Percentiles rank a stretch among this genome's conserved stretches.
These are phyloP conservation scores for Rhynchospora pubera DNA, from an alignment of 176 grass and related monocot genomes.

Conservation along the genomic window DNA sequence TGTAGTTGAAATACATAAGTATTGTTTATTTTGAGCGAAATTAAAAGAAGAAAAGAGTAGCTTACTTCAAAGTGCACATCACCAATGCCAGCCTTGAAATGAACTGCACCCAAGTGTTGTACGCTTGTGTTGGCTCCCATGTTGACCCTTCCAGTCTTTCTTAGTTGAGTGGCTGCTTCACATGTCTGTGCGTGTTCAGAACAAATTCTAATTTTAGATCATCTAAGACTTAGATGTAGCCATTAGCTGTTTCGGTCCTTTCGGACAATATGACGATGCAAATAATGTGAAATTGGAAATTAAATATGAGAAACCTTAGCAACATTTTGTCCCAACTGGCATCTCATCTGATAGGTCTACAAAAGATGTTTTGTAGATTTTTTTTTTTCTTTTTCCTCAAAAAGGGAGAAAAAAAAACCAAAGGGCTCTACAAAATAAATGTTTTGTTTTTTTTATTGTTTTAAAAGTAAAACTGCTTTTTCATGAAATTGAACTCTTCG, in stretches of 20 bases:
- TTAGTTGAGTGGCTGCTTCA: constrained; percentile 19
- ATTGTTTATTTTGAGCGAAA: background rate
- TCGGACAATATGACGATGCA: background rate
- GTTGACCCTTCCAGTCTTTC: constrained; percentile 2
- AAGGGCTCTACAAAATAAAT: no score
- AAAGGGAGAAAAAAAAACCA: no score
- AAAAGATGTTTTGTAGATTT: no score
- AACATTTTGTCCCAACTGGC: no score
- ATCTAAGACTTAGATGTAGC: background rate
- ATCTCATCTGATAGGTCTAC: no score
- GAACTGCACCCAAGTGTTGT: background rate
- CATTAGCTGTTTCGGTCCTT: background rate
- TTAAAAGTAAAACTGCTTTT: background rate
- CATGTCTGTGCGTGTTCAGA: constrained; percentile 14
- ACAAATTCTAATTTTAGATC: background rate
- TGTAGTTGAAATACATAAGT: background rate
- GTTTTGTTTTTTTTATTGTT: no score
- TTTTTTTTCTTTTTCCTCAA: no score
- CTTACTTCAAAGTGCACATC: constrained; percentile 29
- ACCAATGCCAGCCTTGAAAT: constrained; percentile 17
- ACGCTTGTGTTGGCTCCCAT: constrained; percentile 8
- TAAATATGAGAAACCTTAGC: background rate
- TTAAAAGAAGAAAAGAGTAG: background rate
- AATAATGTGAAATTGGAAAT: background rate
- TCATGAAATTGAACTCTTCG: background rate